These are phyloP conservation scores for Apodospora peruviana DNA, from an alignment of 495 filamentous ascomycete species.

Conservation along the genomic window DNA sequence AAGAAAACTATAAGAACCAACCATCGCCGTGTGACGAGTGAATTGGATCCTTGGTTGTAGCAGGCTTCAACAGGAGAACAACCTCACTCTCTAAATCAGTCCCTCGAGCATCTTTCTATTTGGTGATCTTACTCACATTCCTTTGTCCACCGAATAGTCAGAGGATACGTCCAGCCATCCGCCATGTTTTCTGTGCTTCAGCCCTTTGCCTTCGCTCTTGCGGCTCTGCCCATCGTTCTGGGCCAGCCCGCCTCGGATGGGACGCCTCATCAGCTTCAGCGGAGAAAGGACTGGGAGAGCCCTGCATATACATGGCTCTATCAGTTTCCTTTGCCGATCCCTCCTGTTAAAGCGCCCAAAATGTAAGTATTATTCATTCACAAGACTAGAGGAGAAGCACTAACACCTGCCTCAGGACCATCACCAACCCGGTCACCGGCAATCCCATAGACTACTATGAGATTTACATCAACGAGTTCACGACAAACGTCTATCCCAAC, in stretches of 20 bases:
- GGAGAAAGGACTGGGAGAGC: constrained; percentile 18
- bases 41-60: too few species aligned
- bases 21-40: too few species aligned
- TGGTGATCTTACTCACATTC: too few species aligned
- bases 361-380: constrained; percentile 23
- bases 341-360: constrained; percentile 36
- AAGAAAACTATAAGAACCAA: too few species aligned
- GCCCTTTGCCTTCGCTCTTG: neutral
- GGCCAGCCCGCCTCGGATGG: neutral
- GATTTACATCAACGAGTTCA: constrained; percentile 41
- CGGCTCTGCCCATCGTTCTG: neutral
- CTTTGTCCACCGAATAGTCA: too few species aligned
- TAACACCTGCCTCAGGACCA: constrained; percentile 9
- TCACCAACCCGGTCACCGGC: constrained; percentile 25
- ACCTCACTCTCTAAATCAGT: too few species aligned
- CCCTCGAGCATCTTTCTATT: too few species aligned
- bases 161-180: neutral
- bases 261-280: neutral
- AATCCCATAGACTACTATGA: constrained; percentile 37
- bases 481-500: constrained; percentile 40
- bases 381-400: neutral
- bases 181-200: neutral
- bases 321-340: constrained; percentile 42
- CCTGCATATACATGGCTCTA: constrained; percentile 39
- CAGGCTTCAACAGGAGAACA: too few species aligned